Conservation (phyloP, 2,329 filamentous ascomycete genomes). For the Aspergillus sp. region DNA sequence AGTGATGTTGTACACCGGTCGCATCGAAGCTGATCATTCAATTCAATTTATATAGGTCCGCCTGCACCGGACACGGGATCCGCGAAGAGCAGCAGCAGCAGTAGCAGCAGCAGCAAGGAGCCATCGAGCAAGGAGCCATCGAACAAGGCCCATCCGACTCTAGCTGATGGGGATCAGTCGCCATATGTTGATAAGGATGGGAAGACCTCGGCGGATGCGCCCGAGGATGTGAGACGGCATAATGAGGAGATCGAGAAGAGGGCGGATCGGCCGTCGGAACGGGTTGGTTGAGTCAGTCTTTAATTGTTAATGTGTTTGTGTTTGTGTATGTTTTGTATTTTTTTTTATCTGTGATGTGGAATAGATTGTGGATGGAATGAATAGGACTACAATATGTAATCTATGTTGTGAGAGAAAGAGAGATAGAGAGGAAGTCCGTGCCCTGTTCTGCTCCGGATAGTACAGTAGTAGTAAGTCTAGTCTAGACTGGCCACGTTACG, state of each 20-base stretch:
- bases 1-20: too few relatives aligned
- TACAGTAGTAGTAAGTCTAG: not conserved
- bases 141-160: slow-evolving; percentile 38
- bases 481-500: slow-evolving; percentile 15
- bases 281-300: slow-evolving; percentile 23
- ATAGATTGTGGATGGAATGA: not conserved
- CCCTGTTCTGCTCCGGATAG: not conserved
- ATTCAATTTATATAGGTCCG: slow-evolving; percentile 16
- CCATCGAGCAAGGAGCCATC: slow-evolving; percentile 33
- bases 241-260: slow-evolving; percentile 37
- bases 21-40: not conserved
- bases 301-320: slow-evolving; percentile 24
- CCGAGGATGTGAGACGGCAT: slow-evolving; percentile 39
- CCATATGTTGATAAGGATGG: slow-evolving; percentile 34
- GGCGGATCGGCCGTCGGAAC: slow-evolving; percentile 37
- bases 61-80: slow-evolving; percentile 24
- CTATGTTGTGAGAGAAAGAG: too few relatives aligned
- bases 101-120: slow-evolving; percentile 12
- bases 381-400: not conserved
- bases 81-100: not conserved
- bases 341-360: not conserved
- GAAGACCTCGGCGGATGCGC: slow-evolving; percentile 27
- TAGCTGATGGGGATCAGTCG: slow-evolving; percentile 33
- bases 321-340: not conserved
- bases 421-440: not conserved